Evolutionary conservation across 225 moss, liverwort and hornwort genomes (phyloP).

Genomic region (Anthoceros angustus): DNA sequence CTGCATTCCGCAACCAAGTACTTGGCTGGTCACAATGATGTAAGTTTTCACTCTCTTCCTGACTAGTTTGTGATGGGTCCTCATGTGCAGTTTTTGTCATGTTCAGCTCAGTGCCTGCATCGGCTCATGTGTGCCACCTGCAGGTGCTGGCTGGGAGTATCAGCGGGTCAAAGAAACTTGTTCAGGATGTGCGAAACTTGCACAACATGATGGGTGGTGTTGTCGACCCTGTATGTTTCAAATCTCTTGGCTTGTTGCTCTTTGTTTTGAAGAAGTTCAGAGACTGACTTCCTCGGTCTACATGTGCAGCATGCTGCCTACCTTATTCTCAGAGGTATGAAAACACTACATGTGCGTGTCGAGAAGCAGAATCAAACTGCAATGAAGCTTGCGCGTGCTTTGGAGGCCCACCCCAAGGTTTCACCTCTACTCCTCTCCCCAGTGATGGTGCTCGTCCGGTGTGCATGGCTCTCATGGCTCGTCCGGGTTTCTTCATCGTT

Average conservation of each 20-base stretch:
- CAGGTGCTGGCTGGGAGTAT: constrained; percentile 97
- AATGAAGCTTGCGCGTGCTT: constrained; percentile 40
- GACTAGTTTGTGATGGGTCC: too few relatives aligned
- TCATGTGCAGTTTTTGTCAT: too few relatives aligned
- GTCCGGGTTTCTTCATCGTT: background rate
- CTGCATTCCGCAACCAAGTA: constrained; percentile 97
- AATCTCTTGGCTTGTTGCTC: background rate
- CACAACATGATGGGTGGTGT: constrained; percentile 95
- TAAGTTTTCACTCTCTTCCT: too few relatives aligned
- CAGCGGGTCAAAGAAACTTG: constrained; percentile 65
- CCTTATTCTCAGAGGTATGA: constrained; percentile 87
- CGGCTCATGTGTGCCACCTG: background rate
- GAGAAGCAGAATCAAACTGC: constrained; percentile 76
- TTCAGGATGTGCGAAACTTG: constrained; percentile 69
- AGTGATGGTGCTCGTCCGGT: background rate
- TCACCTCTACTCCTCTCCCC: background rate
- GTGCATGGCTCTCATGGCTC: background rate
- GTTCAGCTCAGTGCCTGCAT: background rate
- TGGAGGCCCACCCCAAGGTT: constrained; percentile 84
- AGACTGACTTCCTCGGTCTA: background rate
- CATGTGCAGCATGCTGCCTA: constrained; percentile 77
- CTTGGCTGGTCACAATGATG: constrained; percentile 96
- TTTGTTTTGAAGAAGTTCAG: too few relatives aligned
- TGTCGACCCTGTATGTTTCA: constrained; percentile 43
- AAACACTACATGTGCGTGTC: constrained; percentile 84